phyloP scores from a whole-genome alignment of 768 basidiomycete genomes.

The Pluteus cervinus region DNA sequence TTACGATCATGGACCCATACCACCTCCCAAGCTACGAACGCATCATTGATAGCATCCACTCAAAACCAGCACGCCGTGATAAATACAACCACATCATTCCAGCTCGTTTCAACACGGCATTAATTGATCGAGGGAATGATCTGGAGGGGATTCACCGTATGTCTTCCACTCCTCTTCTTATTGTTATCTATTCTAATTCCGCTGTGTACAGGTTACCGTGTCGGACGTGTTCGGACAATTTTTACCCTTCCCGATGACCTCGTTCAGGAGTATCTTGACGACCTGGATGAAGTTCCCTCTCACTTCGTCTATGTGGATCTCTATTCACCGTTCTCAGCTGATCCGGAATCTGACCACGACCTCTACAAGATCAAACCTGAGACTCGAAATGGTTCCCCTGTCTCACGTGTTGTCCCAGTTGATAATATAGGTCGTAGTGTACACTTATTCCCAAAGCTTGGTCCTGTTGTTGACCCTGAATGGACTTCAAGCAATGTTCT shows the following conservation, averaged over 20 bases:
- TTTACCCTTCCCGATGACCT: constrained; percentile 14
- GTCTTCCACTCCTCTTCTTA: no score
- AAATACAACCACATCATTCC: constrained; percentile 7
- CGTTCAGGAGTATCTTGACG: constrained; percentile 5
- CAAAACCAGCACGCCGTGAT: constrained; percentile 7
- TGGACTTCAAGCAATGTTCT: constrained; percentile 21
- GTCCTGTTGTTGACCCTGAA: constrained; percentile 10
- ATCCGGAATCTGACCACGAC: constrained; percentile 9
- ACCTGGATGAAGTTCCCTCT: constrained; percentile 1
- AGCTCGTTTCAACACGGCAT: constrained; percentile 24
- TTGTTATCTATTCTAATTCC: no score
- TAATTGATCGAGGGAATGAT: constrained; percentile 4
- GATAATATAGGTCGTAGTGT: constrained; percentile 6
- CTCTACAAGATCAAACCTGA: constrained; percentile 16
- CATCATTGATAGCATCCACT: constrained; percentile 23
- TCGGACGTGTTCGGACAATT: constrained; percentile 17
- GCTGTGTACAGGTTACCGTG: constrained; percentile 19
- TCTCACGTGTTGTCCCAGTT: constrained; percentile 13
- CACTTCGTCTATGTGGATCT: constrained; percentile 23
- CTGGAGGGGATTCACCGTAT: neutral
- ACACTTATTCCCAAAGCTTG: constrained; percentile 14
- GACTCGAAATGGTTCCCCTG: constrained; percentile 4
- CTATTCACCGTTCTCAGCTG: constrained; percentile 14
- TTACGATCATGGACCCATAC: constrained; percentile 12
- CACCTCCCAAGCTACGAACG: no score